A percentile compares a stretch with the other conserved stretches of the same genome.
Evolutionary conservation across 2,329 filamentous ascomycete genomes (phyloP).

Genomic region (Metarhizium brunneum): DNA sequence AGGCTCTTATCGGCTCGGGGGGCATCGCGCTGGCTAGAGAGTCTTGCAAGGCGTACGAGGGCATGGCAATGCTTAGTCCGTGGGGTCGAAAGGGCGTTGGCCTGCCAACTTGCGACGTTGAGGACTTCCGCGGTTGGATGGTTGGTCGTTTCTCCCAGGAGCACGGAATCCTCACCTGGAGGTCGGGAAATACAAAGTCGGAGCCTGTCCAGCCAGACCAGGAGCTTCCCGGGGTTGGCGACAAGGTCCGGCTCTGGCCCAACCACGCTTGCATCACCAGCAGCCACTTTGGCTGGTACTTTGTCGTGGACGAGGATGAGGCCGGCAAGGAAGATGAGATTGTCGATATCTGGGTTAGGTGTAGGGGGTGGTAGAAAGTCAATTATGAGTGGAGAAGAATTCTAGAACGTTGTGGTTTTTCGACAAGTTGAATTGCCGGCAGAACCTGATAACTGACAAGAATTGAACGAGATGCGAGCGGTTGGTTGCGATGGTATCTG

Average conservation of each 20-base stretch:
- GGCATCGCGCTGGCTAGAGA: constrained; percentile 64
- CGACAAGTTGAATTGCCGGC: no score
- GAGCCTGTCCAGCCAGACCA: constrained; percentile 5
- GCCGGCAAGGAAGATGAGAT: constrained; percentile 47
- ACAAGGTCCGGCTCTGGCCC: constrained; percentile 64
- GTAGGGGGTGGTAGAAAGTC: constrained; percentile 14
- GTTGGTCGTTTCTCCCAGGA: constrained; percentile 68
- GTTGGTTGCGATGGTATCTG: no score
- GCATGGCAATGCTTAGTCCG: constrained; percentile 59
- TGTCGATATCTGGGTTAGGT: constrained; percentile 59
- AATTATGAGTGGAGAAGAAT: no score
- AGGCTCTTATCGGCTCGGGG: constrained; percentile 62
- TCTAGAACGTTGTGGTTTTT: no score
- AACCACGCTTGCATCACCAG: constrained; percentile 76
- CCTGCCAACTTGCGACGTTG: constrained; percentile 18
- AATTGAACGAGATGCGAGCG: no score
- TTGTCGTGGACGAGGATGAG: constrained; percentile 57
- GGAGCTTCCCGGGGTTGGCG: constrained; percentile 44
- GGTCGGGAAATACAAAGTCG: constrained; percentile 20
- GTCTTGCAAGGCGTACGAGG: constrained; percentile 61
- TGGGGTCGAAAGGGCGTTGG: constrained; percentile 34
- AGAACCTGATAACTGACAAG: no score
- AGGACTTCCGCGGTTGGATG: constrained; percentile 48
- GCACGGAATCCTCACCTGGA: constrained; percentile 63
- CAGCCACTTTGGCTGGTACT: constrained; percentile 61